These are phyloP conservation scores for Solanum boliviense DNA, from an alignment of 257 asterid genomes.

Conservation along the genomic window DNA sequence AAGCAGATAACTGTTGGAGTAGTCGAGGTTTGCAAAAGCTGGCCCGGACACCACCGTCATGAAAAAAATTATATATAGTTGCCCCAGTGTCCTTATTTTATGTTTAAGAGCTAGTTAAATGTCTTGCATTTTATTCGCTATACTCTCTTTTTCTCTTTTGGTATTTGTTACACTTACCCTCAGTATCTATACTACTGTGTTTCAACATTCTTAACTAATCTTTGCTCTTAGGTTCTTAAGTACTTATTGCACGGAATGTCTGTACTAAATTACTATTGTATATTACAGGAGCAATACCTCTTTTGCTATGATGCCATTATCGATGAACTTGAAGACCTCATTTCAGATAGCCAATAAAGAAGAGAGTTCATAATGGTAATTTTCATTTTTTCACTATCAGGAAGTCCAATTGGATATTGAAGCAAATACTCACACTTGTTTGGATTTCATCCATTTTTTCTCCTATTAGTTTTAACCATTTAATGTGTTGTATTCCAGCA, in stretches of 20 bases:
- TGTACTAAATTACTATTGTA: neutral
- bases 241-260: neutral
- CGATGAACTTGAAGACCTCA: conserved; percentile 54
- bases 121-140: neutral
- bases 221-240: neutral
- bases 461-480: neutral
- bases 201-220: neutral
- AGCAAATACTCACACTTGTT: neutral
- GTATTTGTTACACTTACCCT: neutral
- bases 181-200: neutral
- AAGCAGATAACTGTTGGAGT: neutral
- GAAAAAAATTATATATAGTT: neutral
- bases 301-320: conserved; percentile 56
- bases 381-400: neutral
- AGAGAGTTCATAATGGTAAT: conserved; percentile 16
- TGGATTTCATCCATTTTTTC: neutral
- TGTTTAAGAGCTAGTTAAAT: neutral
- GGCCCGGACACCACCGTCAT: neutral
- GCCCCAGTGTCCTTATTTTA: neutral
- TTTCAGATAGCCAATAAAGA: conserved; percentile 17
- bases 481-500: neutral
- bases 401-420: neutral
- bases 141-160: neutral
- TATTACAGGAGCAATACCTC: conserved; percentile 56
- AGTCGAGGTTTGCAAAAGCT: neutral